Conservation (phyloP, 2,329 filamentous ascomycete species). For the Ophiocordyceps robertsii region DNA sequence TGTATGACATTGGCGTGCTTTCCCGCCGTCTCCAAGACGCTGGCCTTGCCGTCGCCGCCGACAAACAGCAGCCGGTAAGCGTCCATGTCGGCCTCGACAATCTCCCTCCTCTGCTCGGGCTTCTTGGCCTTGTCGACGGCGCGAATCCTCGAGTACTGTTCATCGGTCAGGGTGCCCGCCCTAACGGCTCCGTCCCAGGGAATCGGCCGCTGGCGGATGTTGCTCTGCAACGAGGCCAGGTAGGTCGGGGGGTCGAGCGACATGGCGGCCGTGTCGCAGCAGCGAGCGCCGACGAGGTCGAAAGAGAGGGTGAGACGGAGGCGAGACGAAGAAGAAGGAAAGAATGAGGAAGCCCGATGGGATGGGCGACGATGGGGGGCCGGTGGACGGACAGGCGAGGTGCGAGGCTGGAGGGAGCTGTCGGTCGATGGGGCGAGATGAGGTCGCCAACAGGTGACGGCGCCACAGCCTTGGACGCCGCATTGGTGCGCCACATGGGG, state of each 20-base stretch:
- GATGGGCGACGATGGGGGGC: too few relatives aligned
- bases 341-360: too few relatives aligned
- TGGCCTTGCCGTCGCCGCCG: conserved; percentile 54
- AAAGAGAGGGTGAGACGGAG: not conserved
- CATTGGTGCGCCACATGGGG: too few relatives aligned
- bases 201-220: conserved; percentile 90
- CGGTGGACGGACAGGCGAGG: too few relatives aligned
- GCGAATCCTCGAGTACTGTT: conserved; percentile 89
- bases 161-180: conserved; percentile 84
- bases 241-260: conserved; percentile 87
- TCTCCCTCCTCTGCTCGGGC: conserved; percentile 66
- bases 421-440: too few relatives aligned
- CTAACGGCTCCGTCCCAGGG: conserved; percentile 95
- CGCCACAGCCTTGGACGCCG: too few relatives aligned
- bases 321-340: not conserved
- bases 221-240: conserved; percentile 76
- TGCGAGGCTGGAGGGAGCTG: too few relatives aligned
- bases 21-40: conserved; percentile 71
- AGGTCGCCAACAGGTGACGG: too few relatives aligned
- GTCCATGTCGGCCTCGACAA: conserved; percentile 65
- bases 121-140: conserved; percentile 93
- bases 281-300: not conserved
- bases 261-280: conserved; percentile 38
- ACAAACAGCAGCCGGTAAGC: conserved; percentile 73
- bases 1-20: conserved; percentile 86